Conservation (phyloP, 2,329 filamentous ascomycete genomes). For the Colletotrichum chrysophilum region DNA sequence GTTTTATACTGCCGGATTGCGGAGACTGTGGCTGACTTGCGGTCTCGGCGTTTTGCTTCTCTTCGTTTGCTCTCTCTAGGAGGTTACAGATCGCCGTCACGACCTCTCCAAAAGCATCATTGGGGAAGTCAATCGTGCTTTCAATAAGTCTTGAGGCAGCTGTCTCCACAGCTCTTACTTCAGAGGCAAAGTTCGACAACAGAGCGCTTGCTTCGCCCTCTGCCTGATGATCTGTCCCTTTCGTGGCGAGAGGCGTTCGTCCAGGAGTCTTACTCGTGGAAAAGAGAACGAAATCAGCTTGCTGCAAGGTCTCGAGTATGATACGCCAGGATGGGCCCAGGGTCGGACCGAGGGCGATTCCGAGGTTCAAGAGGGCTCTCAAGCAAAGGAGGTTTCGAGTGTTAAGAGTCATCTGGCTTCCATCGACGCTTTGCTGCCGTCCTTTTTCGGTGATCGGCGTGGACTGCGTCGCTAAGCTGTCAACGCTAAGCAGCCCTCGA, state of each 20-base stretch:
- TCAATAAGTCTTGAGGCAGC: conserved; percentile 88
- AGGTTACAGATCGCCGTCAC: conserved; percentile 77
- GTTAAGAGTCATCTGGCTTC: conserved; percentile 65
- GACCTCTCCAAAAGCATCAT: conserved; percentile 79
- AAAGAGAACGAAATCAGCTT: conserved; percentile 87
- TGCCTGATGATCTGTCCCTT: conserved; percentile 49
- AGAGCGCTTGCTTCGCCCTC: conserved; percentile 57
- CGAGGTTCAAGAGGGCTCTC: conserved; percentile 89
- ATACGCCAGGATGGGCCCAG: conserved; percentile 88
- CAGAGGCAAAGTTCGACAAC: conserved; percentile 73
- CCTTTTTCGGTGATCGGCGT: conserved; percentile 63
- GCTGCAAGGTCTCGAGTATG: conserved; percentile 87
- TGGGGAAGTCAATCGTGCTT: conserved; percentile 90
- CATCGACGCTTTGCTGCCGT: conserved; percentile 64
- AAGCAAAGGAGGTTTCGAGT: conserved; percentile 91
- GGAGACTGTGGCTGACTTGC: conserved; percentile 42
- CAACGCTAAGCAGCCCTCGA: conserved; percentile 75
- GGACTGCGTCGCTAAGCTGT: conserved; percentile 67
- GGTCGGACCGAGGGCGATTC: conserved; percentile 91
- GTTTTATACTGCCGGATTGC: conserved; percentile 32
- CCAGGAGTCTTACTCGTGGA: conserved; percentile 62
- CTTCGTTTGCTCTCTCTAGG: conserved; percentile 50
- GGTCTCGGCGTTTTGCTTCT: conserved; percentile 28
- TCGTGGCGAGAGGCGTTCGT: conserved; percentile 52
- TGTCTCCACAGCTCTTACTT: conserved; percentile 87